Base-by-base conservation (phyloP, 805 yeast genomes). In the Candida tammaniensis region DNA sequence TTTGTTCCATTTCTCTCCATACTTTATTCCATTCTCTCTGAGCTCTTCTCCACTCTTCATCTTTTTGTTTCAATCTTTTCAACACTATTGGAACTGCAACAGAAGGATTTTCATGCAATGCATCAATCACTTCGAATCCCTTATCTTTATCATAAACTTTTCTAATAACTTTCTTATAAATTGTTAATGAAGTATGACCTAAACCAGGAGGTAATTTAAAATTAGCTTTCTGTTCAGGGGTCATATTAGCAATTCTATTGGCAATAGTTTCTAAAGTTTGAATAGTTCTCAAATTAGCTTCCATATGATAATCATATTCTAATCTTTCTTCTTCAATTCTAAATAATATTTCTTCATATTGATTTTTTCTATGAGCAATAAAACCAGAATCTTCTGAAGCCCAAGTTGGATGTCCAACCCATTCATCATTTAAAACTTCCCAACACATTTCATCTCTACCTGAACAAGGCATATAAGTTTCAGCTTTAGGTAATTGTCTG, bases 381-480 rank as follows among this genome's bases (percentile, higher is more conserved):
- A 91, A 93, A 0, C 98, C 99, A 9, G 96, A 86, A 59, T 93
- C 99, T 59, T 93, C 99, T 0, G 98, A 91, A 4, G 98, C 98
- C 99, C 99, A 93, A n/a, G 96, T 94, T 15, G 99, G 99, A 61
- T 93, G 98, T 5, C 97, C 96, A 22, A 93, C 98, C 97, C 98
- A 93, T 61, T 91, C 98, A 58, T 93, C 98, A 59, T 93, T 93
- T 49, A 93, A 72, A 11, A 93, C 96, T 54, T 91, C 97, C 97
- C 97, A 91, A 57, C 98, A 93, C 89, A 93, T 85, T 50, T 91
- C 98, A 61, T 93, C 99, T 51, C 99, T 79, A 12, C 98, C 98
- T 7, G 95, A 85, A 51, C 98, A 91, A 15, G 98, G 97, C 95
- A 88, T 88, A 52, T 78, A 85, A 0, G 96, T 86, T 57, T 91